Conservation (phyloP, 352 stramenopile species). For the Vaucheria bursata region DNA sequence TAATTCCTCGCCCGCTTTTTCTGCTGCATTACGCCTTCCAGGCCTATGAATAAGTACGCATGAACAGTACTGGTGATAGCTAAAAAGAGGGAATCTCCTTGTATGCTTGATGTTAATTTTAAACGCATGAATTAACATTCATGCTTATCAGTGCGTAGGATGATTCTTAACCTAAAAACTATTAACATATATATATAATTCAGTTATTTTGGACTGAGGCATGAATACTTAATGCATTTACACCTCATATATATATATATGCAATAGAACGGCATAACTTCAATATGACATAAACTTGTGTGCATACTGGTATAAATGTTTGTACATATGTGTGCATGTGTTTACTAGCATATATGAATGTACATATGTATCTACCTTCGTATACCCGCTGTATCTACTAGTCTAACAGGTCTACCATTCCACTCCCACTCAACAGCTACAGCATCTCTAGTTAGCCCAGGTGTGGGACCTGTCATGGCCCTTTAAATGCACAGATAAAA, state of each 20-base stretch:
- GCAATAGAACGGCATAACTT: neutral
- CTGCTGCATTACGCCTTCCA: conserved; percentile 19
- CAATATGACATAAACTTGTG: neutral
- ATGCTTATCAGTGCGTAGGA: too few species aligned
- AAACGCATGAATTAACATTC: too few species aligned
- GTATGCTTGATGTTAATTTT: too few species aligned
- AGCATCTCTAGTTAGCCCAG: conserved; percentile 55
- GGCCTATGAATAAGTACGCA: conserved; percentile 4
- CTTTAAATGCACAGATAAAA: too few species aligned
- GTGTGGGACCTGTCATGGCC: conserved; percentile 49
- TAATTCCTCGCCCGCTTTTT: neutral
- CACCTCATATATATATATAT: conserved; percentile 5
- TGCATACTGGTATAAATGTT: conserved; percentile 3
- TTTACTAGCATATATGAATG: too few species aligned
- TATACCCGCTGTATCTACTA: conserved; percentile 57
- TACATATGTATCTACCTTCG: neutral
- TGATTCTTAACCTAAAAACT: too few species aligned
- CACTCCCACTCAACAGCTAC: conserved; percentile 54
- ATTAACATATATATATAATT: too few species aligned
- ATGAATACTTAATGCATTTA: too few species aligned
- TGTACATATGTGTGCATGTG: neutral
- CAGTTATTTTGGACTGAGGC: too few species aligned
- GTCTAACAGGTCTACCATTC: conserved; percentile 41
- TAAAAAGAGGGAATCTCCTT: too few species aligned
- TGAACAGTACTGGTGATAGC: too few species aligned